These are phyloP conservation scores for Stagonosporopsis tanaceti DNA, from an alignment of 2,329 filamentous ascomycete species.

Conservation along the genomic window DNA sequence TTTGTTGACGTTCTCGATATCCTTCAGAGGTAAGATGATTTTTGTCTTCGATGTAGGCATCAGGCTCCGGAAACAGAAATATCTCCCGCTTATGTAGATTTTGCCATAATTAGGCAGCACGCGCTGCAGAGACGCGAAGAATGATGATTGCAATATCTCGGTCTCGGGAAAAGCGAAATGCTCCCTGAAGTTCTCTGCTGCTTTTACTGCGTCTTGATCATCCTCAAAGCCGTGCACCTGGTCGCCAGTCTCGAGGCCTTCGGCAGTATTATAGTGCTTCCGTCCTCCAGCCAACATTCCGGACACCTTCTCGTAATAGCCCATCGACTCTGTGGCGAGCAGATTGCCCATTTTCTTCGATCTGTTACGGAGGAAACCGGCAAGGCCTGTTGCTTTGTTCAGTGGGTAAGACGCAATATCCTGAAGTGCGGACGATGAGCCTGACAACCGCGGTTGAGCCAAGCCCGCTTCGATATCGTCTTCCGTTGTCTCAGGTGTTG, in stretches of 20 bases:
- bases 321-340: slow-evolving; percentile 90
- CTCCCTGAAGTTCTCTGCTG: slow-evolving; percentile 76
- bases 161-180: slow-evolving; percentile 89
- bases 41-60: slow-evolving; percentile 90
- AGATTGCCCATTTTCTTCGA: slow-evolving; percentile 83
- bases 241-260: slow-evolving; percentile 72
- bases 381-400: slow-evolving; percentile 82
- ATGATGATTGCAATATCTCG: slow-evolving; percentile 86
- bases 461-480: slow-evolving; percentile 38
- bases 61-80: slow-evolving; percentile 92
- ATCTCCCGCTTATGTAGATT: slow-evolving; percentile 87
- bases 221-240: slow-evolving; percentile 63
- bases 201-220: slow-evolving; percentile 61
- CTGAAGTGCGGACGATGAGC: slow-evolving; percentile 62
- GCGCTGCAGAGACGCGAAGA: slow-evolving; percentile 90
- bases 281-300: slow-evolving; percentile 95
- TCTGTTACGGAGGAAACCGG: slow-evolving; percentile 80
- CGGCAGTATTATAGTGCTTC: slow-evolving; percentile 83
- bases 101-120: slow-evolving; percentile 94
- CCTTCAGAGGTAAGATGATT: slow-evolving; percentile 85
- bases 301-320: slow-evolving; percentile 94
- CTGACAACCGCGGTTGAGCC: slow-evolving; percentile 44
- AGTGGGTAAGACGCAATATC: slow-evolving; percentile 77
- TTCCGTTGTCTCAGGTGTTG: slow-evolving; percentile 8
- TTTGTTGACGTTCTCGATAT: slow-evolving; percentile 92